Percentiles rank a stretch among this genome's conserved stretches.
These are phyloP conservation scores for Kernera saxatilis DNA, from an alignment of 345 rosid genomes.

Conservation along the genomic window DNA sequence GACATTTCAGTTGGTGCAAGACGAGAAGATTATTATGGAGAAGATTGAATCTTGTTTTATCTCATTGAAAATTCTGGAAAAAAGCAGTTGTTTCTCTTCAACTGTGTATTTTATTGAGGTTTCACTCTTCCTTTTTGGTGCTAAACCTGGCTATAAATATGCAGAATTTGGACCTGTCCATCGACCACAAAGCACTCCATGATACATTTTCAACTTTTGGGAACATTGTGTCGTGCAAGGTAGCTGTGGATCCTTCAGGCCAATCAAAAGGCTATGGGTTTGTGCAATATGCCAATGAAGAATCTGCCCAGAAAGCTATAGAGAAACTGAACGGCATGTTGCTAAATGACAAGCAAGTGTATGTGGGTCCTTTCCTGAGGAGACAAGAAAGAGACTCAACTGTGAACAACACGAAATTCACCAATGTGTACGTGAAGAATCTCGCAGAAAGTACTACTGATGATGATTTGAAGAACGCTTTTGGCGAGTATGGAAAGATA, in stretches of 20 bases:
- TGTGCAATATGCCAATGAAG: slow-evolving; percentile 82
- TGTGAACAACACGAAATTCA: slow-evolving; percentile 48
- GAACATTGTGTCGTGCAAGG: slow-evolving; percentile 89
- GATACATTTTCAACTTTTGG: slow-evolving; percentile 85
- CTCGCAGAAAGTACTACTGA: slow-evolving; percentile 62
- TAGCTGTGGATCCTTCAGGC: slow-evolving; percentile 79
- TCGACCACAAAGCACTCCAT: slow-evolving; percentile 89
- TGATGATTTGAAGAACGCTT: slow-evolving; percentile 61
- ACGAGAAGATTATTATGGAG: neutral
- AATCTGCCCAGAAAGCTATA: slow-evolving; percentile 76
- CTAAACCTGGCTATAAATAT: neutral
- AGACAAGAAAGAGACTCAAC: slow-evolving; percentile 77
- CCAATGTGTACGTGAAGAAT: slow-evolving; percentile 87
- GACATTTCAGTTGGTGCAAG: neutral
- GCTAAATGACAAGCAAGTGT: slow-evolving; percentile 91
- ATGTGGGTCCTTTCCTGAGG: slow-evolving; percentile 87
- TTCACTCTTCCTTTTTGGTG: neutral
- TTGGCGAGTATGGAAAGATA: slow-evolving; percentile 80
- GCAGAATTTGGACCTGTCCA: slow-evolving; percentile 82
- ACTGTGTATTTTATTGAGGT: neutral
- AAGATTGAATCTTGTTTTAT: neutral
- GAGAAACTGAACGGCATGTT: slow-evolving; percentile 92
- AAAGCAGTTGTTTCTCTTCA: neutral
- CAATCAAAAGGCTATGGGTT: slow-evolving; percentile 94
- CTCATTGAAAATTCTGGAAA: neutral